Base-by-base conservation (phyloP, 2,329 filamentous ascomycete species). In the Curvularia sp. region DNA sequence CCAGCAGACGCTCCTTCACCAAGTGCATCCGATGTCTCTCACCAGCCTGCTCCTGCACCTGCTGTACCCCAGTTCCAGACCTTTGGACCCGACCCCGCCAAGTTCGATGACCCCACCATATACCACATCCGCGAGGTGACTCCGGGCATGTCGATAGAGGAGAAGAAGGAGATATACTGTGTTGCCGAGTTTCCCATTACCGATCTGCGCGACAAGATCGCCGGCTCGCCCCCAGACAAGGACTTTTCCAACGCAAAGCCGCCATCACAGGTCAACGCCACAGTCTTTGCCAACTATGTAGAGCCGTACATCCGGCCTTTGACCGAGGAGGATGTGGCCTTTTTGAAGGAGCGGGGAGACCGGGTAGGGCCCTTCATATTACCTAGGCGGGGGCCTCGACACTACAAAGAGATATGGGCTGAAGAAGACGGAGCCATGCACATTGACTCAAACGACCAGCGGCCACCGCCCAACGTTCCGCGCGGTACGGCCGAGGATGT, bases 211-310 rank as follows among this genome's bases (percentile, higher is more conserved):
- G 89, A 97, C 72, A 83, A 95, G 66, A 96, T 96, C 63, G 90
- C 94, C 10, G 95, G 95, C 48, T 88, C 90, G 39, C 91, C 93
- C 1, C 94, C 95, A 1, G 93, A 98, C 77, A 93, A 92, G 75
- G 95, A 99, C 79, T 98, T 97, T 72, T 97, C 92, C 74, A 96
- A 88, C 73, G 90, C 92, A 33, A 99, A 98, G 75, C 93, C 94
- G 5, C 89, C 89, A 20, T 96, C 94, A 70, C 95, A 99, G 80
- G 95, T 98, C 75, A 93, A 91, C 75, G 95, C 95, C 65, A 90
- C 88, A 56, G 97, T 94, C 1, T 99, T 99, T 77, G 89, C 90
- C n/a, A 88, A 90, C 5, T 97, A 95, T 73, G 86, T 96, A 54
- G 95, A 99, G 63, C 92, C 93, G 0, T 98, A 91, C 79, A 95